phyloP scores from a whole-genome alignment of 1,284 basidiomycete species.

The Trichosporon inkin region DNA sequence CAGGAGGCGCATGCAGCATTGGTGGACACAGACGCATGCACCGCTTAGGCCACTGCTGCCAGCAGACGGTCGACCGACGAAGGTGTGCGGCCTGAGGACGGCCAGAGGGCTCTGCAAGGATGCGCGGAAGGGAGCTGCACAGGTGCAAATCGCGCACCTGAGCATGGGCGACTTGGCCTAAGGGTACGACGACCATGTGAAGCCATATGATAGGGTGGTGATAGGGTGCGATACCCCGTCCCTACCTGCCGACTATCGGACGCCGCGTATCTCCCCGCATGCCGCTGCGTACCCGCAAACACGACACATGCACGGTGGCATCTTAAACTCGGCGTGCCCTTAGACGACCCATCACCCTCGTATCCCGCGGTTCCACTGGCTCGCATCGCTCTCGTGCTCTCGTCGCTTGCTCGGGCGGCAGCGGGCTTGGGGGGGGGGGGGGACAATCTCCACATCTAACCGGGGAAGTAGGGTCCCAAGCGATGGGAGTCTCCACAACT shows the following conservation, averaged over 20 bases:
- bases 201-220: background rate
- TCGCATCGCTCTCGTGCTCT: background rate
- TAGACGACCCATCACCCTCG: background rate
- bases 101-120: background rate
- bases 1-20: conserved; percentile 6
- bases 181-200: background rate
- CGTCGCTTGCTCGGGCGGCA: background rate
- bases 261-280: conserved; percentile 8
- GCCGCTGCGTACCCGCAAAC: background rate
- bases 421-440: background rate
- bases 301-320: background rate
- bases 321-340: background rate
- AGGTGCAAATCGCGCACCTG: conserved; percentile 6
- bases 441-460: background rate
- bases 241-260: background rate
- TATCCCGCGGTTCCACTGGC: conserved; percentile 1
- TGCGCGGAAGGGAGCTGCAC: background rate
- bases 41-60: background rate
- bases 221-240: background rate
- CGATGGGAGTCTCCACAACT: conserved; percentile 1
- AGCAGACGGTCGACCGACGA: background rate
- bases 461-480: background rate
- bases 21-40: conserved; percentile 7
- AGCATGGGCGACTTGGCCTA: background rate
- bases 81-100: background rate